These are phyloP conservation scores for Colletotrichum tamarilloi DNA, from an alignment of 2,329 filamentous ascomycete genomes.

Conservation along the genomic window DNA sequence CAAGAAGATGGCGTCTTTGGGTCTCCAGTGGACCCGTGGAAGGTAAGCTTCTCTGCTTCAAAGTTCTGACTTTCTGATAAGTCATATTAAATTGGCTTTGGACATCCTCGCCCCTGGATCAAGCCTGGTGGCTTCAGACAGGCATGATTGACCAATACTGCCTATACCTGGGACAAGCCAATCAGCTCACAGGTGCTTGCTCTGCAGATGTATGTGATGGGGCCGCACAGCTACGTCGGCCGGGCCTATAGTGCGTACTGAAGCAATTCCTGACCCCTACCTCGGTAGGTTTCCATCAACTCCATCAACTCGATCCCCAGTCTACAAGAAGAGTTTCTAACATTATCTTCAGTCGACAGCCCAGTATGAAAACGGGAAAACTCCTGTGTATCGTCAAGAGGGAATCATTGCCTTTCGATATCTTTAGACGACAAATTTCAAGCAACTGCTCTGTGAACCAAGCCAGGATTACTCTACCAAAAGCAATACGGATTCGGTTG, in stretches of 20 bases:
- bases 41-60: background rate
- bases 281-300: background rate
- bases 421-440: background rate
- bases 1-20: background rate
- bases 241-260: too few relatives aligned
- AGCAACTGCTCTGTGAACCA: background rate
- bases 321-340: too few relatives aligned
- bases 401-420: background rate
- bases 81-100: background rate
- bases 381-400: background rate
- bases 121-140: background rate
- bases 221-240: too few relatives aligned
- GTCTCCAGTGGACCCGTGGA: background rate
- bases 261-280: background rate
- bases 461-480: background rate
- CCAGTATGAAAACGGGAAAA: background rate
- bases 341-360: background rate
- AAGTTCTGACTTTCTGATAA: background rate
- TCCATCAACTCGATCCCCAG: too few relatives aligned
- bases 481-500: slow-evolving; percentile 1
- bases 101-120: background rate
- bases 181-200: too few relatives aligned
- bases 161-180: background rate
- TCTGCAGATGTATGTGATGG: too few relatives aligned
- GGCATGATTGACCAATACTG: background rate